phyloP scores from a whole-genome alignment of 176 grass and related monocot genomes.

The Poa annua region DNA sequence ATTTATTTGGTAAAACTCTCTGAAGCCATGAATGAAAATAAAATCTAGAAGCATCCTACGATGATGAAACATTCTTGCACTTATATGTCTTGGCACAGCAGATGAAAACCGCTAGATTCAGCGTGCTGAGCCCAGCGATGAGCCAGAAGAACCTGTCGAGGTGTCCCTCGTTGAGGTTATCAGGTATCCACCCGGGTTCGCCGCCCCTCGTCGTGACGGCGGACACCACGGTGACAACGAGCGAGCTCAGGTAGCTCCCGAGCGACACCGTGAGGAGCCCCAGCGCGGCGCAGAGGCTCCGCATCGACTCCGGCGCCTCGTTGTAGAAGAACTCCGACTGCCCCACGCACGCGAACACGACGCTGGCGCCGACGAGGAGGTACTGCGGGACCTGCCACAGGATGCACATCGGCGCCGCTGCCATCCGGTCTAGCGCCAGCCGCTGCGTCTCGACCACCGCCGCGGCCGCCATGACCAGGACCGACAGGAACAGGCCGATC shows the following conservation, averaged over 20 bases:
- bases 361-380: conserved; percentile 57
- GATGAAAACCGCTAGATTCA: conserved; percentile 53
- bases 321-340: conserved; percentile 62
- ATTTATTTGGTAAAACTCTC: neutral
- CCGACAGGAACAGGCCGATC: conserved; percentile 64
- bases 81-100: conserved; percentile 47
- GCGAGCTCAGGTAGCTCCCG: conserved; percentile 63
- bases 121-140: conserved; percentile 38
- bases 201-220: conserved; percentile 42
- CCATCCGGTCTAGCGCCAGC: conserved; percentile 47
- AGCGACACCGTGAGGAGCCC: conserved; percentile 47
- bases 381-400: conserved; percentile 77
- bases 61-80: conserved; percentile 35
- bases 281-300: conserved; percentile 54
- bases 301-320: conserved; percentile 59
- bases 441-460: conserved; percentile 66
- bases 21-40: neutral
- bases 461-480: conserved; percentile 68
- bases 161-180: conserved; percentile 59
- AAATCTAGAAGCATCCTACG: neutral
- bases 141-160: conserved; percentile 66
- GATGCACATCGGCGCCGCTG: conserved; percentile 59
- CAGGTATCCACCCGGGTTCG: conserved; percentile 57
- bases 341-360: conserved; percentile 64
- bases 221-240: conserved; percentile 51